Evolutionary conservation across 257 asterid genomes (phyloP), one percentile per base, ranked within the genome.

Genomic region (Solanum medicagineum): DNA sequence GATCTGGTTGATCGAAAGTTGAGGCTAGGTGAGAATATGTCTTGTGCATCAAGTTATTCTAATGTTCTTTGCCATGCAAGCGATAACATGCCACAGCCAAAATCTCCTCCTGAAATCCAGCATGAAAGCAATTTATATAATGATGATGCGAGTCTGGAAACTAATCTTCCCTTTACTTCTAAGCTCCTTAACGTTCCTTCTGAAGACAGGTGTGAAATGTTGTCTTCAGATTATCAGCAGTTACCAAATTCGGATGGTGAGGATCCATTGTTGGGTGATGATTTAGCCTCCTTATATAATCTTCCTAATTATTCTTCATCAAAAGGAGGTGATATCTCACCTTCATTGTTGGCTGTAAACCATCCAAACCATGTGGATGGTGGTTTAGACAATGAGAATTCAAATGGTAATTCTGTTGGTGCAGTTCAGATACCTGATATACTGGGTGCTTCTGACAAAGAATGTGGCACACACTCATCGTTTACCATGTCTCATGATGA

Each of bases 71-170:
- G 47, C 82, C 86, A 74, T 81, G 65, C 84, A 56, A 36, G 81
- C 29, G 86, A 90, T 85, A 85, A 87, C 83, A 85, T 70, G 17
- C 60, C 88, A 53, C 66, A 59, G 77, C 85, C 85, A 47, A 36
- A 65, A 66, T 86, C 92, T 68, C 45, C 83, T 59, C 45, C 83
- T 59, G 71, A 84, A 89, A 71, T 84, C 84, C 86, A 85, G 85
- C 86, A 83, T 62, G 85, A 80, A 63, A 88, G 83, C 84, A 89
- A 81, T 56, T 86, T 56, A 71, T 85, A 87, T 63, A 79, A 55
- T 10, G 90, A 83, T 75, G 88, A 85, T 75, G 56, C 16, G 74
- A 84, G 74, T 75, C 88, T 53, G 55, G 84, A 83, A 12, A 87
- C 80, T 86, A 85, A 85, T 87, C 44, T 54, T 12, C 63, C 73